phyloP scores from a whole-genome alignment of 768 basidiomycete species.

The Boletellus emodensis region DNA sequence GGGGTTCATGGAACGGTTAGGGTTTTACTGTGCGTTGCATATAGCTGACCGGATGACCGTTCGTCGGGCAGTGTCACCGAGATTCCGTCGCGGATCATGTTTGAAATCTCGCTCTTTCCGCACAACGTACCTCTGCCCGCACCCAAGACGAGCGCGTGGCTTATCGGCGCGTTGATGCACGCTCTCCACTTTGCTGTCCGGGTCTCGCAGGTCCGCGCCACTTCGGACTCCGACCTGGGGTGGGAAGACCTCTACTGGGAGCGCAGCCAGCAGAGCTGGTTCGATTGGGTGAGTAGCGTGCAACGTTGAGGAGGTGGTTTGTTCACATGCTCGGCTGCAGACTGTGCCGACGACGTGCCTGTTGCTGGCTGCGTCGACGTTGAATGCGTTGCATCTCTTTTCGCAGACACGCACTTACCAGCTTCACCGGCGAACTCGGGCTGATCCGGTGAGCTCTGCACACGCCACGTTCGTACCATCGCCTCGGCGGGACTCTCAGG shows the following conservation, averaged over 20 bases:
- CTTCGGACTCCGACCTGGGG: constrained; percentile 64
- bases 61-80: constrained; percentile 45
- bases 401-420: constrained; percentile 67
- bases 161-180: constrained; percentile 63
- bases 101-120: constrained; percentile 81
- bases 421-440: constrained; percentile 48
- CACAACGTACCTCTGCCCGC: constrained; percentile 72
- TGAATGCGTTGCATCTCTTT: constrained; percentile 66
- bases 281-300: constrained; percentile 64
- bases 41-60: constrained; percentile 14
- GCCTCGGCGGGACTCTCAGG: constrained; percentile 19
- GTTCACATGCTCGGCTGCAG: constrained; percentile 34
- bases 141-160: constrained; percentile 60
- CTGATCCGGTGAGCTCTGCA: constrained; percentile 65
- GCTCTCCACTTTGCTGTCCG: constrained; percentile 64
- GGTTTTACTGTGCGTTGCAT: constrained; percentile 6
- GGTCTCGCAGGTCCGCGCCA: constrained; percentile 49
- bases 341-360: constrained; percentile 61
- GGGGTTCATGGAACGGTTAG: constrained; percentile 56
- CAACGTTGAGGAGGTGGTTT: constrained; percentile 6
- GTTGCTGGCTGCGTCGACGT: constrained; percentile 49
- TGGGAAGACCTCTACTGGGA: constrained; percentile 80
- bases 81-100: constrained; percentile 68
- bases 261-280: constrained; percentile 61
- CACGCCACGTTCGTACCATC: constrained; percentile 65